A percentile compares a stretch with the other conserved stretches of the same genome.
These are phyloP conservation scores for Malassezia pachydermatis DNA, from an alignment of 1,284 basidiomycete species.

Conservation along the genomic window DNA sequence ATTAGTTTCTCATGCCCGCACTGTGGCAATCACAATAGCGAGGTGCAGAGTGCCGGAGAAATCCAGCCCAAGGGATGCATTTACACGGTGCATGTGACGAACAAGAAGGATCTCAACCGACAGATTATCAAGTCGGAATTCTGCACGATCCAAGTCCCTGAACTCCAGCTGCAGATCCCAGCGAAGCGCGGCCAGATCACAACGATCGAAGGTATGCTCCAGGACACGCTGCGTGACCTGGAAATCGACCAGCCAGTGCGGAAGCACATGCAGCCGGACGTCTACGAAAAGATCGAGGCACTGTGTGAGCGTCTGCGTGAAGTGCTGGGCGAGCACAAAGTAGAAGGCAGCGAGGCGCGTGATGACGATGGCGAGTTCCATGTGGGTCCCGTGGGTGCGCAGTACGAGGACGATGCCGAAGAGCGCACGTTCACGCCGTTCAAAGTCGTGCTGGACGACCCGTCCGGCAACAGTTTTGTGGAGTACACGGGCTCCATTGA, in stretches of 20 bases:
- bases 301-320: conserved; percentile 62
- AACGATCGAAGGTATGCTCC: conserved; percentile 84
- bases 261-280: conserved; percentile 66
- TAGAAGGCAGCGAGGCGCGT: conserved; percentile 27
- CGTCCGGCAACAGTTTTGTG: conserved; percentile 80
- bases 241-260: conserved; percentile 74
- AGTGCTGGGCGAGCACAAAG: conserved; percentile 54
- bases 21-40: conserved; percentile 82
- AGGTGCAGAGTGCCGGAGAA: conserved; percentile 79
- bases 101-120: conserved; percentile 67
- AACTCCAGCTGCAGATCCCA: conserved; percentile 83
- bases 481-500: conserved; percentile 39
- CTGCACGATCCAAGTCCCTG: conserved; percentile 73
- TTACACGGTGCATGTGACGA: conserved; percentile 73
- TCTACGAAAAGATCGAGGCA: conserved; percentile 66
- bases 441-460: conserved; percentile 80
- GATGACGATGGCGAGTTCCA: conserved; percentile 47
- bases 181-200: conserved; percentile 76
- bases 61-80: conserved; percentile 58
- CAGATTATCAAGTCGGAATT: conserved; percentile 84
- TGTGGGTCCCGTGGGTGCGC: conserved; percentile 32
- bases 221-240: conserved; percentile 75
- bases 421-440: conserved; percentile 62
- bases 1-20: conserved; percentile 92
- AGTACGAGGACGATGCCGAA: conserved; percentile 22